Conservation (phyloP, 306 rosid species). For the Quercus cerris region DNA sequence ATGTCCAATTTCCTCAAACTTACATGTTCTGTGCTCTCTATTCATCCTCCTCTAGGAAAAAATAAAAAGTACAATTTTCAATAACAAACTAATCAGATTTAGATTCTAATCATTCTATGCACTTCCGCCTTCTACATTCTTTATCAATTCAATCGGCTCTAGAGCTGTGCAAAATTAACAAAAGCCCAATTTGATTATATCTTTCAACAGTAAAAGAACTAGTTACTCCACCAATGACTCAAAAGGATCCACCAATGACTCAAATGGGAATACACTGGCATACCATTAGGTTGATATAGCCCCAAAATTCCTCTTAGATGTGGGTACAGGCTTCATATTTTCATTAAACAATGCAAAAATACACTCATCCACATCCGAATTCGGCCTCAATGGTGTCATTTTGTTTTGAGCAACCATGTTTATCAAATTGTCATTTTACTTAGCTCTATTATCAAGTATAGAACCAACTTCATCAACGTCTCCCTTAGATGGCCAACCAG, state of each 20-base stretch:
- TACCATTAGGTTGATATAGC: background rate
- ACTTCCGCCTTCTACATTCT: no score
- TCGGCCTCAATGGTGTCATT: no score
- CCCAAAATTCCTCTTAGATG: background rate
- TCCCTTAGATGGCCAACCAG: background rate
- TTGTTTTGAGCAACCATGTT: background rate
- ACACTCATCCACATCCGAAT: background rate
- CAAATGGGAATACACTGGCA: background rate
- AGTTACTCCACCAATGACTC: no score
- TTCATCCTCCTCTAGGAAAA: no score
- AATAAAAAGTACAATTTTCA: no score
- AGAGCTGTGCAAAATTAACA: background rate
- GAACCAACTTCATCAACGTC: background rate
- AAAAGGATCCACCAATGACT: no score
- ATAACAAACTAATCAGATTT: no score
- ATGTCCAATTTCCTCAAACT: no score
- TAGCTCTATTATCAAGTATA: background rate
- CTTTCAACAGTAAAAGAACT: background rate
- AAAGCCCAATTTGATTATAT: background rate
- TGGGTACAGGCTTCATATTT: background rate
- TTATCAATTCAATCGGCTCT: no score
- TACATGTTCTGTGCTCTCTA: no score
- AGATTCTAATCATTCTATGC: no score
- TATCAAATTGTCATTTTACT: background rate
- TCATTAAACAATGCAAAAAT: background rate